Evolutionary conservation across 768 basidiomycete species (phyloP).

Genomic region (Crucibulum laeve): DNA sequence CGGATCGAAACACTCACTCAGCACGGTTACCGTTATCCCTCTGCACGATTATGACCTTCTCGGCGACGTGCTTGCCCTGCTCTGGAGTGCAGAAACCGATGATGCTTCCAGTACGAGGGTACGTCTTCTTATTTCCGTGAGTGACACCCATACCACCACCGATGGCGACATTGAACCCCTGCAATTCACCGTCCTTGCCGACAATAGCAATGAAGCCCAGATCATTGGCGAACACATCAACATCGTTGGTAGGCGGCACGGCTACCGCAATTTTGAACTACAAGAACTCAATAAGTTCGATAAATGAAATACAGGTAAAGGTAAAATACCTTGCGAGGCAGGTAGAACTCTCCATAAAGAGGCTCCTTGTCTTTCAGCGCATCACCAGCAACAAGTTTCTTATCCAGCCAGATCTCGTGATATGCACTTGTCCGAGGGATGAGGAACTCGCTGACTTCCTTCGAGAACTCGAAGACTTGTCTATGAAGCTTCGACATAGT

Average conservation of each 20-base stretch:
- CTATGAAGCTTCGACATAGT: slow-evolving; percentile 81
- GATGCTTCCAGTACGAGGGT: slow-evolving; percentile 82
- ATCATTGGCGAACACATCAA: slow-evolving; percentile 94
- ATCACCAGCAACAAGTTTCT: slow-evolving; percentile 92
- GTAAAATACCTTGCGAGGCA: slow-evolving; percentile 82
- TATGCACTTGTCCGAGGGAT: slow-evolving; percentile 91
- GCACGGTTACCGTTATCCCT: slow-evolving; percentile 93
- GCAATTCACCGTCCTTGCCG: slow-evolving; percentile 66
- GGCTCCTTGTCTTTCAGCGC: slow-evolving; percentile 95
- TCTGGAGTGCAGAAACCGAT: slow-evolving; percentile 92
- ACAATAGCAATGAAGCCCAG: slow-evolving; percentile 96
- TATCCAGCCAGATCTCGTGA: slow-evolving; percentile 99
- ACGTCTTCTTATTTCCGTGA: slow-evolving; percentile 98
- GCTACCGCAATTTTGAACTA: slow-evolving; percentile 98
- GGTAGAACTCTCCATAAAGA: slow-evolving; percentile 95
- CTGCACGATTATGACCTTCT: slow-evolving; percentile 91
- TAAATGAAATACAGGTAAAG: not conserved
- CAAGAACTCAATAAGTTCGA: slow-evolving; percentile 5
- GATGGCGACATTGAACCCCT: slow-evolving; percentile 90
- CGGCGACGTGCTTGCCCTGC: slow-evolving; percentile 81
- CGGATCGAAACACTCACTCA: slow-evolving; percentile 55
- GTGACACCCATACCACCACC: slow-evolving; percentile 99
- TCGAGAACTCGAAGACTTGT: slow-evolving; percentile 81
- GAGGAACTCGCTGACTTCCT: slow-evolving; percentile 78
- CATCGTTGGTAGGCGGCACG: slow-evolving; percentile 94